Evolutionary conservation across 352 stramenopile species (phyloP).

Genomic region (Thalassiosira exigua): DNA sequence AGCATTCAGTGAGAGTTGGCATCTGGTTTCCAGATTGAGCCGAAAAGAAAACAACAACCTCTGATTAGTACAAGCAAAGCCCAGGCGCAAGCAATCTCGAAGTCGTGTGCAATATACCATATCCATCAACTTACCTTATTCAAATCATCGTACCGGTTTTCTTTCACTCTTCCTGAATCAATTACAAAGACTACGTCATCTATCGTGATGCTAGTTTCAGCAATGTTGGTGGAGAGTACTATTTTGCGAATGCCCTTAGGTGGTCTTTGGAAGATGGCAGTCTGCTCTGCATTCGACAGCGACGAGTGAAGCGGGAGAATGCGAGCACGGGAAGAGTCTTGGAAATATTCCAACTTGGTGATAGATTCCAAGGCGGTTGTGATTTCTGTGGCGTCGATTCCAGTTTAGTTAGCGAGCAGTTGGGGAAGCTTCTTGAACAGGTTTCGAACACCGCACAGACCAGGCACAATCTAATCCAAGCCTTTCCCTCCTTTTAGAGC

Average conservation of each 20-base stretch:
- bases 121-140: too few species aligned
- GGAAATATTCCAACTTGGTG: constrained; percentile 53
- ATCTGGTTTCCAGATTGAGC: too few species aligned
- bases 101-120: too few species aligned
- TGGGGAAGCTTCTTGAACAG: too few species aligned
- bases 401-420: too few species aligned
- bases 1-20: constrained; percentile 83
- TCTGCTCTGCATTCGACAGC: constrained; percentile 91
- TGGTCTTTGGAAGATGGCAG: constrained; percentile 89
- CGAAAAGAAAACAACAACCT: too few species aligned
- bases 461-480: too few species aligned
- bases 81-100: too few species aligned
- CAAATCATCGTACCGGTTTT: constrained; percentile 81
- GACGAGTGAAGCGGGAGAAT: constrained; percentile 92
- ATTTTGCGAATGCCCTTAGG: constrained; percentile 86
- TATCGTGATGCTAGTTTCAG: constrained; percentile 96
- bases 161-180: constrained; percentile 81
- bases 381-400: constrained; percentile 36
- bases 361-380: constrained; percentile 59
- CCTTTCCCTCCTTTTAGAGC: too few species aligned
- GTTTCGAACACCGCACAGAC: too few species aligned
- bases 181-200: constrained; percentile 89
- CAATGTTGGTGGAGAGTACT: constrained; percentile 97
- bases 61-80: too few species aligned
- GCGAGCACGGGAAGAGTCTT: constrained; percentile 52